phyloP scores from a whole-genome alignment of 345 rosid genomes.

The Ceriops zippeliana region DNA sequence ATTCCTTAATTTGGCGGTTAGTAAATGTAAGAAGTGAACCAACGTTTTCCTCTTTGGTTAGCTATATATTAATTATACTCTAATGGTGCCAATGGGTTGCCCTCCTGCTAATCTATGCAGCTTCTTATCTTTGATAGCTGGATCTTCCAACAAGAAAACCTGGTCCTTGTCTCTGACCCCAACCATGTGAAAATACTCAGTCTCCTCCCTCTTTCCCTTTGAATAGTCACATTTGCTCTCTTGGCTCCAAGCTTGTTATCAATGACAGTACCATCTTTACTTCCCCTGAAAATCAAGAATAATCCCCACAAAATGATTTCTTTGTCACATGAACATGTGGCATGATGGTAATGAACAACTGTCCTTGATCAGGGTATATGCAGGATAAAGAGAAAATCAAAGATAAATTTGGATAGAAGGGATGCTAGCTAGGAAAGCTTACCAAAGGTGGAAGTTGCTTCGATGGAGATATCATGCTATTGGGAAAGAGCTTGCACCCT shows the following conservation, averaged over 20 bases:
- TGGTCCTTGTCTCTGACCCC: conserved; percentile 88
- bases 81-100: conserved; percentile 42
- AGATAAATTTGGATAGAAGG: neutral
- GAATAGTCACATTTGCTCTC: conserved; percentile 78
- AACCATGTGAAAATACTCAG: conserved; percentile 82
- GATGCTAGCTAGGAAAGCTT: conserved; percentile 10
- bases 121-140: conserved; percentile 73
- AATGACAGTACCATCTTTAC: conserved; percentile 72
- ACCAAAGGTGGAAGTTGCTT: conserved; percentile 88
- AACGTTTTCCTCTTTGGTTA: too few species aligned
- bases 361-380: too few species aligned
- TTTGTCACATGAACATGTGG: too few species aligned
- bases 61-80: conserved; percentile 35
- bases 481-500: conserved; percentile 70
- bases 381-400: neutral
- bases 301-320: too few species aligned
- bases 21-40: neutral
- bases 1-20: conserved; percentile 9
- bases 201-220: conserved; percentile 91
- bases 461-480: conserved; percentile 68
- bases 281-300: conserved; percentile 49
- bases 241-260: conserved; percentile 67
- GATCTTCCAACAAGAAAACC: conserved; percentile 75
- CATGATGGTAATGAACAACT: too few species aligned
- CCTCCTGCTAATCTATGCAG: conserved; percentile 41